Percentiles rank a stretch among this genome's conserved stretches.
Conservation (phyloP, 2,329 filamentous ascomycete genomes). For the Dothiorella sarmentorum region DNA sequence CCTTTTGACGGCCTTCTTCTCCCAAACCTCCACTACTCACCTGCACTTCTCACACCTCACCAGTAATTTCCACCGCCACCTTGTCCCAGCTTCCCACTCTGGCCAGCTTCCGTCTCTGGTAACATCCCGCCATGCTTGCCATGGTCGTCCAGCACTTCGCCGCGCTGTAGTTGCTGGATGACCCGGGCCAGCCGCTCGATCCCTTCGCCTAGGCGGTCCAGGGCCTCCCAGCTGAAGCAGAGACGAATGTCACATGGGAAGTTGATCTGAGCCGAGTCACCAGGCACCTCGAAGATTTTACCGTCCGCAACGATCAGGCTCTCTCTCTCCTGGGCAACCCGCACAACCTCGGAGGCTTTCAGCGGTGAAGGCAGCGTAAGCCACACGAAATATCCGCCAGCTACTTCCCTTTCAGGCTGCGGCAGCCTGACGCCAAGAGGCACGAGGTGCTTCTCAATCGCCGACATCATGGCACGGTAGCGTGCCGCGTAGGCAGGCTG, state of each 20-base stretch:
- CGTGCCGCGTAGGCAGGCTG: conserved; percentile 55
- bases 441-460: conserved; percentile 57
- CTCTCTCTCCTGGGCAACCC: conserved; percentile 58
- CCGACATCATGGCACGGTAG: conserved; percentile 54
- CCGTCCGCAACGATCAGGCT: conserved; percentile 67
- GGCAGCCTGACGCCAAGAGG: conserved; percentile 59
- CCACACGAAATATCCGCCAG: conserved; percentile 88
- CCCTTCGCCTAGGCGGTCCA: conserved; percentile 63
- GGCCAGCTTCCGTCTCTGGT: conserved; percentile 16
- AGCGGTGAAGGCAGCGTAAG: conserved; percentile 58
- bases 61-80: conserved; percentile 28
- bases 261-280: conserved; percentile 44
- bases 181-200: conserved; percentile 59
- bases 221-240: conserved; percentile 68
- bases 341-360: conserved; percentile 54
- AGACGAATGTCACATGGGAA: conserved; percentile 63
- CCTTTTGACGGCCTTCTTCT: conserved; percentile 11
- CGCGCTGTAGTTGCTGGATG: conserved; percentile 38
- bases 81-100: conserved; percentile 15
- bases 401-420: conserved; percentile 48
- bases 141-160: not conserved
- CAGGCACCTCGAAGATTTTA: conserved; percentile 60
- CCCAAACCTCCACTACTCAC: not conserved
- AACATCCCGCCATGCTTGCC: conserved; percentile 17
- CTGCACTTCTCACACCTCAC: conserved; percentile 23